phyloP scores from a whole-genome alignment of 805 yeast species.

The Candida nemodendra region DNA sequence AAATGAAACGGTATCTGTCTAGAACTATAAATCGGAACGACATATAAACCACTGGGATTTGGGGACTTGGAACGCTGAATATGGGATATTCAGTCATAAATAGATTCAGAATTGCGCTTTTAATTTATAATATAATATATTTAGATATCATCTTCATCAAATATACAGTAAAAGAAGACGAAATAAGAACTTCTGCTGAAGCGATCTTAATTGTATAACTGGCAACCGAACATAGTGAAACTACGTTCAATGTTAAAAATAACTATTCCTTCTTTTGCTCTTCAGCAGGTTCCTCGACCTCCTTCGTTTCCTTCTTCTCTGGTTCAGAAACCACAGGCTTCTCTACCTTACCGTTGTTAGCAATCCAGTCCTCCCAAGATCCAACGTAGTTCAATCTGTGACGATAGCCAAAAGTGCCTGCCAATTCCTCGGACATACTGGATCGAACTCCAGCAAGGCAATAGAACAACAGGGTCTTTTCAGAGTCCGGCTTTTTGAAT shows the following conservation, averaged over 20 bases:
- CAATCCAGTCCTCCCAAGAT: slow-evolving; percentile 82
- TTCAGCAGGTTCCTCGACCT: neutral
- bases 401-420: slow-evolving; percentile 83
- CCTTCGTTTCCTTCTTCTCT: slow-evolving; percentile 10
- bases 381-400: slow-evolving; percentile 86
- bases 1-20: slow-evolving; percentile 14
- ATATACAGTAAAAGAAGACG: too few relatives aligned
- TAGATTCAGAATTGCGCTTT: neutral
- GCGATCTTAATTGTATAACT: too few relatives aligned
- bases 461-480: slow-evolving; percentile 79
- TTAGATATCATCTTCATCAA: neutral
- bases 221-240: too few relatives aligned
- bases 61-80: too few relatives aligned
- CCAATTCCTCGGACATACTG: slow-evolving; percentile 86
- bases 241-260: too few relatives aligned
- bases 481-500: slow-evolving; percentile 69
- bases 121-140: neutral
- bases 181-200: too few relatives aligned
- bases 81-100: too few relatives aligned
- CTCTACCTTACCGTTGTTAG: slow-evolving; percentile 36
- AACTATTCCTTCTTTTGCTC: slow-evolving; percentile 4
- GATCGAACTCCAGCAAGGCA: slow-evolving; percentile 93
- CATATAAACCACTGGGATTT: too few relatives aligned
- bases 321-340: slow-evolving; percentile 10
- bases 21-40: too few relatives aligned